These are phyloP conservation scores for Cryphonectria carpinicola DNA, from an alignment of 2,329 filamentous ascomycete species.

Conservation along the genomic window DNA sequence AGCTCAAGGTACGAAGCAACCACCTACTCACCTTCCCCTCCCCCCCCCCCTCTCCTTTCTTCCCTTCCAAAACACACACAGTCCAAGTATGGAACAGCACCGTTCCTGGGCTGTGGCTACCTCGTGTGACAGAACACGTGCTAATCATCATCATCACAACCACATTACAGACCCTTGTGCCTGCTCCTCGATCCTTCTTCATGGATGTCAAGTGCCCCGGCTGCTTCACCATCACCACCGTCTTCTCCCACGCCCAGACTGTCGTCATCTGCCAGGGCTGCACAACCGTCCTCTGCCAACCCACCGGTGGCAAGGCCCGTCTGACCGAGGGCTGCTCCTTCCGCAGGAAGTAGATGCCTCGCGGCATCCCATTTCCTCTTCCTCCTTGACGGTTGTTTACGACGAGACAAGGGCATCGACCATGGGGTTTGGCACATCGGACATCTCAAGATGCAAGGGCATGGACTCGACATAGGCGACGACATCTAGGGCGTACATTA, in stretches of 20 bases:
- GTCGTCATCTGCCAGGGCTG: slow-evolving; percentile 99
- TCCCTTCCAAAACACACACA: too few relatives aligned
- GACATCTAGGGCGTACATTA: slow-evolving; percentile 19
- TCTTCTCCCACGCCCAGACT: slow-evolving; percentile 99
- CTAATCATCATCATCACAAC: slow-evolving; percentile 7
- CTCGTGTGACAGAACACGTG: not conserved
- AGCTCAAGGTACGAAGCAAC: slow-evolving; percentile 84
- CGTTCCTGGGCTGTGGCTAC: not conserved
- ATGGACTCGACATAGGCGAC: slow-evolving; percentile 53
- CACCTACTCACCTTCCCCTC: not conserved
- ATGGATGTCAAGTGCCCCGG: slow-evolving; percentile 99
- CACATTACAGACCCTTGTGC: slow-evolving; percentile 77
- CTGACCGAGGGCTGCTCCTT: slow-evolving; percentile 99
- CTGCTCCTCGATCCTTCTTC: slow-evolving; percentile 98
- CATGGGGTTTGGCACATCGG: slow-evolving; percentile 51
- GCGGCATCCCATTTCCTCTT: slow-evolving; percentile 43
- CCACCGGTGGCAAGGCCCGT: slow-evolving; percentile 98
- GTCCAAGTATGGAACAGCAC: slow-evolving; percentile 16
- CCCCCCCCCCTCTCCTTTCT: not conserved
- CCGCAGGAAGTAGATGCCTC: slow-evolving; percentile 92
- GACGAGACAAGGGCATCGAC: slow-evolving; percentile 48
- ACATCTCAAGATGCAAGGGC: slow-evolving; percentile 56
- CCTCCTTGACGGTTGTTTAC: slow-evolving; percentile 51
- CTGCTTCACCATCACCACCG: slow-evolving; percentile 99
- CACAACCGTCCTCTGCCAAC: slow-evolving; percentile 99